Percentiles rank a stretch among this genome's conserved stretches.
phyloP scores from a whole-genome alignment of 176 grass and related monocot species.

The Bonia amplexicaulis region DNA sequence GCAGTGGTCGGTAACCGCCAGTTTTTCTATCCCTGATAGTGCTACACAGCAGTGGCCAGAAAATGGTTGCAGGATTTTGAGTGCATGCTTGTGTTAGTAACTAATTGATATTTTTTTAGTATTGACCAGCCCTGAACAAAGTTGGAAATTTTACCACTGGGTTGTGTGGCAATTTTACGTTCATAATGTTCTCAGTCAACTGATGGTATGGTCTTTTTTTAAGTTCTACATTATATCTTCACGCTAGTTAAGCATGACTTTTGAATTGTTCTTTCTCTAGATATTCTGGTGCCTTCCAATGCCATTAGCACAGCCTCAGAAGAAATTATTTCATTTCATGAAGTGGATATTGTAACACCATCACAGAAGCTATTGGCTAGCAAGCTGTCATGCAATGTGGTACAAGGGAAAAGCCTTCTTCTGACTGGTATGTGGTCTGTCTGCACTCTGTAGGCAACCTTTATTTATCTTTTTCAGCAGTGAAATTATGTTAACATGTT shows the following conservation, averaged over 20 bases:
- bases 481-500: slow-evolving; percentile 15
- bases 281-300: slow-evolving; percentile 44
- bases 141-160: background rate
- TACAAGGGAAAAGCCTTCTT: slow-evolving; percentile 81
- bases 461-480: slow-evolving; percentile 22
- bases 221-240: background rate
- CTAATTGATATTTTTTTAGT: background rate
- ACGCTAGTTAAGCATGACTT: background rate
- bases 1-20: too few relatives aligned
- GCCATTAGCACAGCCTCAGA: slow-evolving; percentile 37
- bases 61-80: background rate
- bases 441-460: background rate
- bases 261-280: slow-evolving; percentile 42
- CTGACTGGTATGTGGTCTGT: slow-evolving; percentile 59
- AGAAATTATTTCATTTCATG: slow-evolving; percentile 72
- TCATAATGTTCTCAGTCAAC: background rate
- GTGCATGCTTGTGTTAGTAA: background rate
- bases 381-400: slow-evolving; percentile 64
- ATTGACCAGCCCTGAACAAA: background rate
- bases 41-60: background rate
- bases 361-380: slow-evolving; percentile 80
- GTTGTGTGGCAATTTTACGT: background rate
- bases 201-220: background rate
- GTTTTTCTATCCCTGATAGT: background rate
- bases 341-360: slow-evolving; percentile 91